Evolutionary conservation across 331 rosid genomes (phyloP), one percentile per base, ranked within the genome.

Genomic region (Prunus yedoensis): DNA sequence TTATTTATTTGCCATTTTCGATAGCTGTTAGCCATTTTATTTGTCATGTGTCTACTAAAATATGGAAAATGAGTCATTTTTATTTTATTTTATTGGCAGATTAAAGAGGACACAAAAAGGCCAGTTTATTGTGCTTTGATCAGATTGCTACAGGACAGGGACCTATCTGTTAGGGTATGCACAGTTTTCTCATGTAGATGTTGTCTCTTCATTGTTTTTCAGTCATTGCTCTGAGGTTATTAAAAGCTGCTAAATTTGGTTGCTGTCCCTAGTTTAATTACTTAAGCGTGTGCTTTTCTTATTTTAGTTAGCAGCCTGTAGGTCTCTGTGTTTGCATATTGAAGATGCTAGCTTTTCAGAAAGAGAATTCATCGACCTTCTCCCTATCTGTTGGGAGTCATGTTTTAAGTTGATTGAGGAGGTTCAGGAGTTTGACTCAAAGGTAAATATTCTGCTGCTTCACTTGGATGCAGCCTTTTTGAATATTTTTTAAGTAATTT

Each of bases 301-400:
- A 60, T 73, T 85, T 80, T 78, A 94, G 98, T 79, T 94, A 89
- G 98, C 98, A 86, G 96, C 97, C 51, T 90, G 97, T 85, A 95
- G 98, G 74, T 86, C 98, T 51, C 69, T 94, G 86, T 94, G 98
- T 82, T 85, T 77, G 46, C 86, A 94, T 81, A 76, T 91, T 74
- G 98, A 94, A 87, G 97, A 94, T 87, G 98, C 95, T 76, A 91
- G 89, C 82, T 94, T 94, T 82, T 90, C 94, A 11, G 90, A 90
- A 70, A 71, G 84, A 79, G 97, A 89, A 78, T 94, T 94, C 84
- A 71, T 83, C 15, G 98, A 94, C 84, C 97, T 94, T 76, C 95
- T 94, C 47, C 93, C 97, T 53, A 75, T 87, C 75, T 94, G 98
- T 75, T 94, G 97, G 98, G 96, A 86, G 46, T 90, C 94, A 12